Conservation (phyloP, 768 basidiomycete genomes). For the Hypsizygus marmoreus region DNA sequence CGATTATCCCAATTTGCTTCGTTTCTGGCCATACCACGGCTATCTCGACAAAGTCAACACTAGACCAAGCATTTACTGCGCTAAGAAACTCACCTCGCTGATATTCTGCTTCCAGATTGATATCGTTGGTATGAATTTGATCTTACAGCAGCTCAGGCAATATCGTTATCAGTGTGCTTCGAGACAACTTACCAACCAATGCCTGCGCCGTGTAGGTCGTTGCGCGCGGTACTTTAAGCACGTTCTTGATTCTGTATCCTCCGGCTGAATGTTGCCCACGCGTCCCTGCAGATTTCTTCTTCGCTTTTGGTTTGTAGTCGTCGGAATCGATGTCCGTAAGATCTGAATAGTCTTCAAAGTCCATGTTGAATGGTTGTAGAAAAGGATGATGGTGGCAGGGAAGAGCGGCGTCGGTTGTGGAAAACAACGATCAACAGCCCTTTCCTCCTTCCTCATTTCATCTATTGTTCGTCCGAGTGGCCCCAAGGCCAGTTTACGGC, state of each 20-base stretch:
- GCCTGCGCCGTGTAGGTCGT: constrained; percentile 68
- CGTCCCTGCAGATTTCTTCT: constrained; percentile 22
- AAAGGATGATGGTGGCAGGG: background rate
- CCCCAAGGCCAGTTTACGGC: no score
- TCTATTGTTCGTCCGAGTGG: background rate
- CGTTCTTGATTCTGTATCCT: constrained; percentile 41
- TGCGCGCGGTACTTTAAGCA: constrained; percentile 55
- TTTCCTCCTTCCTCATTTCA: background rate
- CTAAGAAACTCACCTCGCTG: no score
- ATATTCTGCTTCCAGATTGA: constrained; percentile 76
- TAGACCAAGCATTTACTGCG: no score
- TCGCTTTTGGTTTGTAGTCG: constrained; percentile 17
- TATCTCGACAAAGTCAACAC: constrained; percentile 20
- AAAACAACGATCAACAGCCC: constrained; percentile 11
- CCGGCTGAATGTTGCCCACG: background rate
- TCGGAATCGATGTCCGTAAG: constrained; percentile 33
- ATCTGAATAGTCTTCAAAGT: constrained; percentile 34
- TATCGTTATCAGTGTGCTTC: no score
- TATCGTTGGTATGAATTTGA: constrained; percentile 63
- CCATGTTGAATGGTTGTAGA: constrained; percentile 9
- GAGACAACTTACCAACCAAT: constrained; percentile 49
- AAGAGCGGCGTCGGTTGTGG: background rate
- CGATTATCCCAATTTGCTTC: constrained; percentile 76
- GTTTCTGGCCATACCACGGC: constrained; percentile 80
- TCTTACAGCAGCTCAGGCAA: no score